Evolutionary conservation across 2,329 filamentous ascomycete genomes (phyloP), one percentile per base, ranked within the genome.

Genomic region (Aspergillus pseudoglaucus): DNA sequence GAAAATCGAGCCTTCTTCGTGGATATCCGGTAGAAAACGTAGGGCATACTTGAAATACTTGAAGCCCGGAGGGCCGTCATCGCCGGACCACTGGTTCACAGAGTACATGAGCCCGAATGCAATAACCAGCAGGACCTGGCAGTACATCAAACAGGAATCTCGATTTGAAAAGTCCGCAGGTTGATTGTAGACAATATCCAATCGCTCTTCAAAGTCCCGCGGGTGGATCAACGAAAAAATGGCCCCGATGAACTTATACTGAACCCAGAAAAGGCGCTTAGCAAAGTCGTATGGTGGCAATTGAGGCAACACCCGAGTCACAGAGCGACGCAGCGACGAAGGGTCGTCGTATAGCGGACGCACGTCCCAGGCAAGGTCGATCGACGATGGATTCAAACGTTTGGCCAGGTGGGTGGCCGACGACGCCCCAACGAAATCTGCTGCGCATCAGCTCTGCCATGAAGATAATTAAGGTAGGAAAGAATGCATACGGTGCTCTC

Each of bases 81-180:
- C 71, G 41, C 72, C 71, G 0, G 75, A 72, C 74, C 75, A 78
- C 46, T 79, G 75, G 52, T 81, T 81, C 42, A 81, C 70, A 3
- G 76, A 79, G 56, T 81, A 81, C 53, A 80, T 69, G 51, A 79
- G 73, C 0, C 78, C 78, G 53, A 78, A 79, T 0, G 78, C 76
- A 8, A 81, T 64, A 4, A 80, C 72, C 35, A 79, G 62, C 2
- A 81, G 63, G 3, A 78, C 63, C 45, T 81, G 77, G 47, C 76
- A 76, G 51, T 76, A 76, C 0, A 65, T 61, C 0, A 81, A 67
- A 45, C 77, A 78, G 2, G 70, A 69, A 27, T 77, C 71, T 17
- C 65, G 65, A 44, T 77, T 72, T 0, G 64, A 55, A 2, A 72
- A 62, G 41, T 77, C 68, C 0, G 70, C 70, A 1, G 66, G 62